Percentiles rank a stretch among this genome's conserved stretches.
Evolutionary conservation across 768 basidiomycete species (phyloP).

Genomic region (Cubamyces lactineus): DNA sequence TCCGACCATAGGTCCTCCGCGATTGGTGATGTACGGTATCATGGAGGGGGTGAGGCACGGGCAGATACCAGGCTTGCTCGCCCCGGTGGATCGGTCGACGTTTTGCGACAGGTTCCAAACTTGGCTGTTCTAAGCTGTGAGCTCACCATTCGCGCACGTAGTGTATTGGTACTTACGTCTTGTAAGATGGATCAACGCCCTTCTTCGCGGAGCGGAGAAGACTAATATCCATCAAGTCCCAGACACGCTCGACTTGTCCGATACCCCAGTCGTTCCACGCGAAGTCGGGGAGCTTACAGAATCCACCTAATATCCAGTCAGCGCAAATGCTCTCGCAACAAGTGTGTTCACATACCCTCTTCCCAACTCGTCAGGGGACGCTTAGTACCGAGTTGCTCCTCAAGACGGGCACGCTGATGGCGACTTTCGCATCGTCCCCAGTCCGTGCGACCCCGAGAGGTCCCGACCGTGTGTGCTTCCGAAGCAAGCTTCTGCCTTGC

Average conservation of each 20-base stretch:
- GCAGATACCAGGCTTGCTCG: conserved; percentile 80
- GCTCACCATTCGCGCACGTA: not conserved
- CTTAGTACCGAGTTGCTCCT: conserved; percentile 80
- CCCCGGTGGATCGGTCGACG: conserved; percentile 88
- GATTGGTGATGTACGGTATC: conserved; percentile 96
- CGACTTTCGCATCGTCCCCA: conserved; percentile 94
- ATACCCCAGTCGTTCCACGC: conserved; percentile 94
- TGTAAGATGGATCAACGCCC: conserved; percentile 85
- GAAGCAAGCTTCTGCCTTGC: conserved; percentile 84
- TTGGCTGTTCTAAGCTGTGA: conserved; percentile 47
- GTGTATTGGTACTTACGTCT: conserved; percentile 64
- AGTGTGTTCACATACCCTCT: conserved; percentile 57
- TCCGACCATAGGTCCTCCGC: conserved; percentile 95
- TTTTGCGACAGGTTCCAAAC: conserved; percentile 98
- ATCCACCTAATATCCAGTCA: conserved; percentile 56
- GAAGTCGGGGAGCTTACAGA: conserved; percentile 84
- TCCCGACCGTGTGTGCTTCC: conserved; percentile 64
- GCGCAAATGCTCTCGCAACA: too few relatives aligned
- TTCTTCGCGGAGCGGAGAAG: conserved; percentile 78
- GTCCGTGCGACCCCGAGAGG: conserved; percentile 76
- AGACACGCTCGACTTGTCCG: conserved; percentile 92
- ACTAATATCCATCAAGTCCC: conserved; percentile 94
- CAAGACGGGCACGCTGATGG: conserved; percentile 84
- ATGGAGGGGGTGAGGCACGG: conserved; percentile 94
- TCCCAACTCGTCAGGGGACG: conserved; percentile 93